phyloP scores from a whole-genome alignment of 371 early-diverging fungal genomes.

The Dichotomocladium elegans region DNA sequence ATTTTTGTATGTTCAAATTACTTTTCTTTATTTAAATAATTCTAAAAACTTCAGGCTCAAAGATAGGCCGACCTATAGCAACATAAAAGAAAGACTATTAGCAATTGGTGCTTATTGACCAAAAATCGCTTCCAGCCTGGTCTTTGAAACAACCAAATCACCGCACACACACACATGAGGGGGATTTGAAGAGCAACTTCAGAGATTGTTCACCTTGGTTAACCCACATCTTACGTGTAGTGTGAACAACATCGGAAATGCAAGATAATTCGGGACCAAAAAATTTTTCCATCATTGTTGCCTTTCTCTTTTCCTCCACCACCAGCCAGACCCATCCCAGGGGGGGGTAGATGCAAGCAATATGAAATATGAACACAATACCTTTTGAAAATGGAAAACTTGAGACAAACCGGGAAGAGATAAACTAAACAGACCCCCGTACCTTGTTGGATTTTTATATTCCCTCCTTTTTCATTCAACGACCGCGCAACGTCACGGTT shows the following conservation, averaged over 20 bases:
- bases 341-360: no score
- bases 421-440: no score
- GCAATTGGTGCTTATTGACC: no score
- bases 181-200: conserved; percentile 2
- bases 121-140: no score
- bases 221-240: conserved; percentile 12
- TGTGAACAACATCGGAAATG: conserved; percentile 17
- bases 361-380: no score
- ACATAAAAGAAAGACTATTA: no score
- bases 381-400: no score
- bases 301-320: background rate
- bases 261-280: conserved; percentile 18
- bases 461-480: background rate
- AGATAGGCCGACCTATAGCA: no score
- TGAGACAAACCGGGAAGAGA: no score
- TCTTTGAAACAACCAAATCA: background rate
- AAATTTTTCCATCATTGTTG: conserved; percentile 9
- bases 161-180: background rate
- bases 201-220: conserved; percentile 23
- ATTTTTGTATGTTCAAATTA: background rate
- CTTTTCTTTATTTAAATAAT: no score
- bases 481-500: background rate
- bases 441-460: conserved; percentile 9
- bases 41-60: no score
- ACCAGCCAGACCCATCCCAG: no score